phyloP scores from a whole-genome alignment of 176 grass and related monocot genomes.

The Zoysia japonica region DNA sequence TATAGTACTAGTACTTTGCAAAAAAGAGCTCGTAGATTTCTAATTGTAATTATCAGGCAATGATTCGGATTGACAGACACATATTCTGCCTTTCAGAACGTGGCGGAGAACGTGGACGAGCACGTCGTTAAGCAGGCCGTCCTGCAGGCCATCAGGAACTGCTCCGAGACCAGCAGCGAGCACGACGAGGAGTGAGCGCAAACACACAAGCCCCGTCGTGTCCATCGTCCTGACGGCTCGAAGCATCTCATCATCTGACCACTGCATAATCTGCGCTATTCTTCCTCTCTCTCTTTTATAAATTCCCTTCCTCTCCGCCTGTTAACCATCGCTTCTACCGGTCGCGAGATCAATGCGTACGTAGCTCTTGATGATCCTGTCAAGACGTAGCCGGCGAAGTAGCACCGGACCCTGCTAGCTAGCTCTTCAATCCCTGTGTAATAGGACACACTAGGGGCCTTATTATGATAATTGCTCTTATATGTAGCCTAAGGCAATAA shows the following conservation, averaged over 20 bases:
- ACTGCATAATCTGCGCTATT: constrained; percentile 11
- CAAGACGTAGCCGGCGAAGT: constrained; percentile 7
- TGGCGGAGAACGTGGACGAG: constrained; percentile 61
- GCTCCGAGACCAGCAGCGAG: constrained; percentile 46
- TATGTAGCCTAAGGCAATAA: constrained; percentile 28
- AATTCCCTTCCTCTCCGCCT: no score
- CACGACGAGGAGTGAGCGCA: constrained; percentile 20
- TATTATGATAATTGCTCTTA: neutral
- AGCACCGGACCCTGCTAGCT: neutral
- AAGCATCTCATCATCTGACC: neutral
- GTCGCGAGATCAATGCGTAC: no score
- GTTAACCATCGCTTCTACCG: no score
- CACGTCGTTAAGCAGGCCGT: constrained; percentile 82
- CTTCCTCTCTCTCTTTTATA: neutral
- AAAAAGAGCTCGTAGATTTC: neutral
- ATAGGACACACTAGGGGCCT: neutral
- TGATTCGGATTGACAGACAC: neutral
- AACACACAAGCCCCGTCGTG: neutral
- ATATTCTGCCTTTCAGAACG: constrained; percentile 37
- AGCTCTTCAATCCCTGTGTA: constrained; percentile 22
- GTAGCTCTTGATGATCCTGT: neutral
- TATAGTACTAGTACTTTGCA: no score
- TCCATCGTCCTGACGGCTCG: neutral
- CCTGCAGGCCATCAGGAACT: constrained; percentile 67
- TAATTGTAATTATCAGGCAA: no score